Evolutionary conservation across 805 yeast species (phyloP).

Genomic region (Lipomyces oligophaga): DNA sequence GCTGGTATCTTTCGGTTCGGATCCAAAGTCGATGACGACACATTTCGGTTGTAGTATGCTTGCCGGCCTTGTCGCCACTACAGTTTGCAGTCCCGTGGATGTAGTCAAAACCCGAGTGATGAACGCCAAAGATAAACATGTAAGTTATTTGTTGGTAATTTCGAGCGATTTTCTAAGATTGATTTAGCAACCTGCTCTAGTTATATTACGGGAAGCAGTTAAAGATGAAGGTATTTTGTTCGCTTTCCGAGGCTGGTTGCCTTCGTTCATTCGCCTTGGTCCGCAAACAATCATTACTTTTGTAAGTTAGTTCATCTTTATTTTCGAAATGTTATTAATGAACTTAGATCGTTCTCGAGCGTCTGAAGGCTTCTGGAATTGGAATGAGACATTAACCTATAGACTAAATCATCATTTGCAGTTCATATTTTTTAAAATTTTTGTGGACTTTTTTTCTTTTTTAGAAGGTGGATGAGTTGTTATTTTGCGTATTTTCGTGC

Average conservation of each 20-base stretch:
- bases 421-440: too few relatives aligned
- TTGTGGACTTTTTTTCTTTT: too few relatives aligned
- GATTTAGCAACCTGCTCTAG: slow-evolving; percentile 45
- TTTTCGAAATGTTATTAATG: neutral
- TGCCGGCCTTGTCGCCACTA: slow-evolving; percentile 86
- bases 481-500: too few relatives aligned
- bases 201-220: slow-evolving; percentile 53
- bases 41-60: slow-evolving; percentile 73
- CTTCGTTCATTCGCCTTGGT: slow-evolving; percentile 79
- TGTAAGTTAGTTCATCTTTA: slow-evolving; percentile 4
- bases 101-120: slow-evolving; percentile 84
- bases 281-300: slow-evolving; percentile 52
- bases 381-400: slow-evolving; percentile 24
- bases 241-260: slow-evolving; percentile 89
- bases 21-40: slow-evolving; percentile 60
- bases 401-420: too few relatives aligned
- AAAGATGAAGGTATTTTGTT: slow-evolving; percentile 69
- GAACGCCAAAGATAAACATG: slow-evolving; percentile 47
- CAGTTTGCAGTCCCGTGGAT: slow-evolving; percentile 90
- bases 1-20: slow-evolving; percentile 51
- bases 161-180: neutral
- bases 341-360: slow-evolving; percentile 35
- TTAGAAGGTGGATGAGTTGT: too few relatives aligned
- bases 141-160: neutral
- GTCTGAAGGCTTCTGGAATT: slow-evolving; percentile 37